Evolutionary conservation across 2,329 filamentous ascomycete species (phyloP).

Genomic region (Aspergillus sp.): DNA sequence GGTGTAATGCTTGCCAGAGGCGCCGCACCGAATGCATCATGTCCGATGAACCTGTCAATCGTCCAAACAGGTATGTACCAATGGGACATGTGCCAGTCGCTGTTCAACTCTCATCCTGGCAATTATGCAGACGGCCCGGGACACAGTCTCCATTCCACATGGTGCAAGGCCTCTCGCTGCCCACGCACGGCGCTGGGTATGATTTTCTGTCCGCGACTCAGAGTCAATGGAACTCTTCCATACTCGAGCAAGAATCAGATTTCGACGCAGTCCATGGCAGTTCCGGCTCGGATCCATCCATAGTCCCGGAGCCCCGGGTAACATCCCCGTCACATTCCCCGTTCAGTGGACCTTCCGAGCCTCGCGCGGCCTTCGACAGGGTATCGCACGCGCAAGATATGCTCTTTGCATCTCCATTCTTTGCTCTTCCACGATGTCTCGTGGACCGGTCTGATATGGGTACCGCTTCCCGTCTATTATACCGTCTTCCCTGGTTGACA

Average conservation of each 20-base stretch:
- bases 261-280: neutral
- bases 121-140: too few relatives aligned
- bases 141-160: too few relatives aligned
- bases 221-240: neutral
- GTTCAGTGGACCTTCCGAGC: neutral
- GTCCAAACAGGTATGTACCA: neutral
- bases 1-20: slow-evolving; percentile 4
- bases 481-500: neutral
- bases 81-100: too few relatives aligned
- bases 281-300: neutral
- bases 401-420: slow-evolving; percentile 1
- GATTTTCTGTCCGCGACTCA: neutral
- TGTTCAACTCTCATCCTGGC: too few relatives aligned
- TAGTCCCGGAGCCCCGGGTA: neutral
- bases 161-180: too few relatives aligned
- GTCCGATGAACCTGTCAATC: neutral
- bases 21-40: neutral
- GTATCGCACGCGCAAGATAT: neutral
- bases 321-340: too few relatives aligned
- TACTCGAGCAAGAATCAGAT: neutral
- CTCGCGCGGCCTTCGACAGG: neutral
- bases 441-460: neutral
- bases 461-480: neutral
- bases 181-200: too few relatives aligned
- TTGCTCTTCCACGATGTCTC: slow-evolving; percentile 2